Evolutionary conservation across 768 basidiomycete genomes (phyloP).

Genomic region (Sarcomyxa edulis): DNA sequence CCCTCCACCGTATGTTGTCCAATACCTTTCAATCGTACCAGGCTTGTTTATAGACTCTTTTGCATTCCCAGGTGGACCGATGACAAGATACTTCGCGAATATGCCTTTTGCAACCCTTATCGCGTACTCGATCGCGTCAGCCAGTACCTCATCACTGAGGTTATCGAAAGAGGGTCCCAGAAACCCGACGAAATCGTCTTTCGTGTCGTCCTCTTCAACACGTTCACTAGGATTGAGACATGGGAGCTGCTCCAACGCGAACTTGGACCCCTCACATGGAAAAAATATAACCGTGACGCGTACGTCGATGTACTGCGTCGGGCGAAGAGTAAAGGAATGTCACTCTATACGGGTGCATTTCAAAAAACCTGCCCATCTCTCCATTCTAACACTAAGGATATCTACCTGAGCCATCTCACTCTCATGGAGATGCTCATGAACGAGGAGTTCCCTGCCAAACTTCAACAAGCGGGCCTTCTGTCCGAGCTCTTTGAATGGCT

Average conservation of each 20-base stretch:
- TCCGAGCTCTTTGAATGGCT: constrained; percentile 61
- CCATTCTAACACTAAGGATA: constrained; percentile 33
- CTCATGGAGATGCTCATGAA: constrained; percentile 59
- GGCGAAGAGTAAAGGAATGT: constrained; percentile 27
- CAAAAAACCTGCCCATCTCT: constrained; percentile 65
- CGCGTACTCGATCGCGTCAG: constrained; percentile 67
- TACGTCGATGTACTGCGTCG: constrained; percentile 50
- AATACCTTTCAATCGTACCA: constrained; percentile 3
- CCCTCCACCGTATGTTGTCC: constrained; percentile 42
- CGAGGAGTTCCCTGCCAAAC: constrained; percentile 40
- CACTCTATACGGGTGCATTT: constrained; percentile 70
- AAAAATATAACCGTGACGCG: constrained; percentile 41
- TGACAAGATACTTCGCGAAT: constrained; percentile 48
- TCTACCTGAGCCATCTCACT: constrained; percentile 58
- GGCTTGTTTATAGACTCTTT: constrained; percentile 1
- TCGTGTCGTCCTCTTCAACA: constrained; percentile 65
- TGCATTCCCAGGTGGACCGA: constrained; percentile 54
- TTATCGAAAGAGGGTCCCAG: constrained; percentile 65
- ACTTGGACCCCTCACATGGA: constrained; percentile 60
- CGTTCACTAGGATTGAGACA: constrained; percentile 67
- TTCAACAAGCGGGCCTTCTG: constrained; percentile 47
- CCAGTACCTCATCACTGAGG: constrained; percentile 64
- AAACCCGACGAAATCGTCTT: constrained; percentile 60
- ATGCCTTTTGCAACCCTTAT: constrained; percentile 70
- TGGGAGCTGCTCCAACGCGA: constrained; percentile 54